Evolutionary conservation across 2,329 filamentous ascomycete genomes (phyloP).

Genomic region (Fonsecaea pedrosoi): DNA sequence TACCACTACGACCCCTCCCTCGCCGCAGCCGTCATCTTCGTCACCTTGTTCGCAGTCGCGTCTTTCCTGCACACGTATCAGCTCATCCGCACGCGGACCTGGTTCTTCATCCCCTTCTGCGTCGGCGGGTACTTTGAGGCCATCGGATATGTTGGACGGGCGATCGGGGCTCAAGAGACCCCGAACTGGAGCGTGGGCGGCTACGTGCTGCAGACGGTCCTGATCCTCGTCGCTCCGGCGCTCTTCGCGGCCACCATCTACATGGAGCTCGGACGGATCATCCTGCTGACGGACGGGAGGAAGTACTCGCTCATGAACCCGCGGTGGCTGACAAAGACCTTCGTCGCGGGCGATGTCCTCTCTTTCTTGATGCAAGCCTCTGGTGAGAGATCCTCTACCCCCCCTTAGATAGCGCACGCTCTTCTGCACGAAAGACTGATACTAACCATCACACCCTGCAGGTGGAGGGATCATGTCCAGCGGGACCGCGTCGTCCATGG

Average conservation of each 20-base stretch:
- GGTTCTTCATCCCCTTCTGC: slow-evolving; percentile 53
- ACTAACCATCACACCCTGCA: neutral
- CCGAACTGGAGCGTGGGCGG: slow-evolving; percentile 17
- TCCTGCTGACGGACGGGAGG: slow-evolving; percentile 45
- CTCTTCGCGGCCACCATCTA: slow-evolving; percentile 58
- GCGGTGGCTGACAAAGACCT: slow-evolving; percentile 47
- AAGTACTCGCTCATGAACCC: slow-evolving; percentile 48
- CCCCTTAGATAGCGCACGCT: neutral
- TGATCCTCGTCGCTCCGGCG: slow-evolving; percentile 54
- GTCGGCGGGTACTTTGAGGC: slow-evolving; percentile 49
- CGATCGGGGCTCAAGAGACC: slow-evolving; percentile 40
- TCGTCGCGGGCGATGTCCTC: slow-evolving; percentile 52
- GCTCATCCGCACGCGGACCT: slow-evolving; percentile 46
- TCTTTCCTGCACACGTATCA: slow-evolving; percentile 42
- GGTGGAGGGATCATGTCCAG: slow-evolving; percentile 29
- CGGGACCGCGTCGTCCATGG: slow-evolving; percentile 33
- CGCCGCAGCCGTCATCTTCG: slow-evolving; percentile 46
- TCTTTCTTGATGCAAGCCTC: slow-evolving; percentile 54
- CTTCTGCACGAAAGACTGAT: no score
- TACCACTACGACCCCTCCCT: slow-evolving; percentile 49
- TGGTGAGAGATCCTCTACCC: slow-evolving; percentile 4
- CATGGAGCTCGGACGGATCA: slow-evolving; percentile 56
- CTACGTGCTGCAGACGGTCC: slow-evolving; percentile 47
- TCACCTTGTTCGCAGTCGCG: slow-evolving; percentile 44
- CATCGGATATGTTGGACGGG: slow-evolving; percentile 44